Percentiles rank a stretch among this genome's conserved stretches.
Evolutionary conservation across 148 eudicot genomes (phyloP).

Genomic region (Heliosperma pusillum): DNA sequence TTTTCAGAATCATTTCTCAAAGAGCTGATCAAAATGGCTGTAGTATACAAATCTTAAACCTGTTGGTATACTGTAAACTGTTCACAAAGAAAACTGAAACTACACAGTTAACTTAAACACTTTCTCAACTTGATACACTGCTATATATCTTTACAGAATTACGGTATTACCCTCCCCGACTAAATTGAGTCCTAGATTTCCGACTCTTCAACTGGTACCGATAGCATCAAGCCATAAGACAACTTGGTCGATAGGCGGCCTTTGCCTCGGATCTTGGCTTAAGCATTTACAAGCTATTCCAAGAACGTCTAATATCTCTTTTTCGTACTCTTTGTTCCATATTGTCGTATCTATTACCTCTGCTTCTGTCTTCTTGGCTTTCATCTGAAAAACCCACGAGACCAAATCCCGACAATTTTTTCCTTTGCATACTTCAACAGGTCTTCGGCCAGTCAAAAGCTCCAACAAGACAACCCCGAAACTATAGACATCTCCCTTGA

Average conservation of each 20-base stretch:
- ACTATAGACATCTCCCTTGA: slow-evolving; percentile 93
- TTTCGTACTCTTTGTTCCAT: slow-evolving; percentile 52
- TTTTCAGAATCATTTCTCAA: slow-evolving; percentile 16
- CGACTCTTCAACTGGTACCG: slow-evolving; percentile 19
- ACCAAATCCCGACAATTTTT: slow-evolving; percentile 80
- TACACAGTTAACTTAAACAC: neutral
- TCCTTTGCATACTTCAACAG: slow-evolving; percentile 87
- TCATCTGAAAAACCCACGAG: slow-evolving; percentile 89
- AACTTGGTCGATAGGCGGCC: slow-evolving; percentile 84
- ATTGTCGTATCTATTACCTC: slow-evolving; percentile 65
- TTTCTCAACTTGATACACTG: slow-evolving; percentile 17
- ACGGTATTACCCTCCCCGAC: slow-evolving; percentile 16
- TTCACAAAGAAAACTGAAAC: slow-evolving; percentile 19
- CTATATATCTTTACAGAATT: slow-evolving; percentile 33
- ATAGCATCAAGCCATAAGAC: slow-evolving; percentile 74
- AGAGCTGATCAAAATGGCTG: slow-evolving; percentile 19
- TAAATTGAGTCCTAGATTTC: slow-evolving; percentile 21
- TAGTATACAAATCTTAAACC: slow-evolving; percentile 24
- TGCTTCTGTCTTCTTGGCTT: slow-evolving; percentile 57
- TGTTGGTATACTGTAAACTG: slow-evolving; percentile 22
- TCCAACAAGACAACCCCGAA: slow-evolving; percentile 91
- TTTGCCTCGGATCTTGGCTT: slow-evolving; percentile 63
- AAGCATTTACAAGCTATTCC: slow-evolving; percentile 77
- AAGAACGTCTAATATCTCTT: slow-evolving; percentile 64
- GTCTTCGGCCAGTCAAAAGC: slow-evolving; percentile 80